These are phyloP conservation scores for Daldinia vernicosa DNA, from an alignment of 495 filamentous ascomycete species.

Conservation along the genomic window DNA sequence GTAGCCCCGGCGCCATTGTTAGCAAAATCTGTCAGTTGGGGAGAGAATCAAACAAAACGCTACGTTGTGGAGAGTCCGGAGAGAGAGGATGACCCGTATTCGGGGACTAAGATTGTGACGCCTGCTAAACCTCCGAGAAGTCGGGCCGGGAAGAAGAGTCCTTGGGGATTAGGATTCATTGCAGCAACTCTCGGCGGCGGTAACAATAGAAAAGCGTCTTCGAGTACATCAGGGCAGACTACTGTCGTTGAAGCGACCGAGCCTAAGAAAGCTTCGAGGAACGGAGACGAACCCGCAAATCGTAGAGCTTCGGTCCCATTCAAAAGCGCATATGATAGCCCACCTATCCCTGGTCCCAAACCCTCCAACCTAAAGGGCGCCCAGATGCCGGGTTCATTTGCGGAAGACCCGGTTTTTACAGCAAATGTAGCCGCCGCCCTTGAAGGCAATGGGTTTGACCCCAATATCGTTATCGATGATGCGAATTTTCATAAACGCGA, in stretches of 20 bases:
- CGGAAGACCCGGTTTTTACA: slow-evolving; percentile 72
- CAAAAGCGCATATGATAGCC: slow-evolving; percentile 40
- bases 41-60: slow-evolving; percentile 67
- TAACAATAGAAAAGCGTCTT: slow-evolving; percentile 42
- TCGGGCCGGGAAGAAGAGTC: slow-evolving; percentile 44
- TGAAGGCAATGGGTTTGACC: slow-evolving; percentile 73
- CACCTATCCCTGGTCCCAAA: slow-evolving; percentile 52
- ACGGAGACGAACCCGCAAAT: slow-evolving; percentile 35
- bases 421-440: slow-evolving; percentile 76
- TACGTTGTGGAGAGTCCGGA: slow-evolving; percentile 67
- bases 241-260: slow-evolving; percentile 24
- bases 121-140: slow-evolving; percentile 43
- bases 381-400: slow-evolving; percentile 62
- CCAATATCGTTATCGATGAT: slow-evolving; percentile 74
- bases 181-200: slow-evolving; percentile 51
- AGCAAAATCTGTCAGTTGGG: slow-evolving; percentile 66
- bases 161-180: slow-evolving; percentile 51
- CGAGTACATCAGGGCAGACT: slow-evolving; percentile 23
- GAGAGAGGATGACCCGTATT: slow-evolving; percentile 43
- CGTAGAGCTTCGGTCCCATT: slow-evolving; percentile 29
- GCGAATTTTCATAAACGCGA: slow-evolving; percentile 68
- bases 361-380: slow-evolving; percentile 45
- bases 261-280: slow-evolving; percentile 29
- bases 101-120: slow-evolving; percentile 36
- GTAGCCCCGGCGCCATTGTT: slow-evolving; percentile 41